Conservation (phyloP, 306 rosid species). For the Lupinus albus region DNA sequence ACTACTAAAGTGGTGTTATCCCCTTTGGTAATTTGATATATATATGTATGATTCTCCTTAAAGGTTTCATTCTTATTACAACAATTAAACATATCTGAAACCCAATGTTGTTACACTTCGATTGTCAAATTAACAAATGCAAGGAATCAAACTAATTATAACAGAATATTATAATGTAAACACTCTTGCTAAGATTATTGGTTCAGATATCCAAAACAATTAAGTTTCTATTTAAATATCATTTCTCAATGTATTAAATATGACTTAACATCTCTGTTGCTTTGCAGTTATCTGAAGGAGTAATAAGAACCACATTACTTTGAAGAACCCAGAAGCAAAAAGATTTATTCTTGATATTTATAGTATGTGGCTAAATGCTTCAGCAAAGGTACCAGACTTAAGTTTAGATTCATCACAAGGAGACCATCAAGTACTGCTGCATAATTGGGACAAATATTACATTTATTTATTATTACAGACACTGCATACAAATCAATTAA, state of each 20-base stretch:
- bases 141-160: not conserved
- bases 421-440: slow-evolving; percentile 18
- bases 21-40: not conserved
- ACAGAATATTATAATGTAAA: too few relatives aligned
- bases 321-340: slow-evolving; percentile 16
- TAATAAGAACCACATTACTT: not conserved
- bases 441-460: not conserved
- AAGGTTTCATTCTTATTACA: not conserved
- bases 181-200: too few relatives aligned
- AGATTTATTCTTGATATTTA: slow-evolving; percentile 8
- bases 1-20: not conserved
- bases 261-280: too few relatives aligned
- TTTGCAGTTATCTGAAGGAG: too few relatives aligned
- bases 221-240: too few relatives aligned
- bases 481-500: slow-evolving; percentile 21
- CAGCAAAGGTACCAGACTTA: slow-evolving; percentile 8
- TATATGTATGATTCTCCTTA: not conserved
- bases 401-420: slow-evolving; percentile 25
- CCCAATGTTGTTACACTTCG: too few relatives aligned
- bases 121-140: too few relatives aligned
- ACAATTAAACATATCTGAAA: too few relatives aligned
- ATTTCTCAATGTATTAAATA: too few relatives aligned
- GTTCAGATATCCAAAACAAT: too few relatives aligned
- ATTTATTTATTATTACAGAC: slow-evolving; percentile 5
- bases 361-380: slow-evolving; percentile 31